Evolutionary conservation across 2,329 filamentous ascomycete genomes (phyloP).

Genomic region (Ceratocystis destructans): DNA sequence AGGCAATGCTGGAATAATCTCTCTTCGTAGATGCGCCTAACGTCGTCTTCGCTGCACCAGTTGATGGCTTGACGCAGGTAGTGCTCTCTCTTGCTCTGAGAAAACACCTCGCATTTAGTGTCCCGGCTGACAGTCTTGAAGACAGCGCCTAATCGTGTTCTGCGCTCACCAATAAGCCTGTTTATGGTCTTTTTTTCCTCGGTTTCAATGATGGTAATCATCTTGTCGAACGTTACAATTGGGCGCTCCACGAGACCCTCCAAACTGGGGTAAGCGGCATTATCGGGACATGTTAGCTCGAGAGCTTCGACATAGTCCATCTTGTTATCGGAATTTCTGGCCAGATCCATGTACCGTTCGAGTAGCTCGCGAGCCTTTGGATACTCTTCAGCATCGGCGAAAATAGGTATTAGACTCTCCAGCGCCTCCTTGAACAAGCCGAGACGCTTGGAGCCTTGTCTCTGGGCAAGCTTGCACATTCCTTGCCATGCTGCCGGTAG

Average conservation of each 20-base stretch:
- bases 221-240: constrained; percentile 62
- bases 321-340: constrained; percentile 56
- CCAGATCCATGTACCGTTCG: constrained; percentile 66
- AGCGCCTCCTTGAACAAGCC: constrained; percentile 28
- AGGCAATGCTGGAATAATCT: constrained; percentile 72
- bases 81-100: constrained; percentile 60
- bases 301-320: constrained; percentile 64
- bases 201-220: constrained; percentile 70
- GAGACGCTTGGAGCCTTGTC: constrained; percentile 35
- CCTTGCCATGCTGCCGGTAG: constrained; percentile 88
- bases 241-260: constrained; percentile 75
- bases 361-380: constrained; percentile 53
- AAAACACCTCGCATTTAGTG: constrained; percentile 74
- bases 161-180: constrained; percentile 72
- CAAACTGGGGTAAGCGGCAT: constrained; percentile 64
- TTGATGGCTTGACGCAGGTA: constrained; percentile 75
- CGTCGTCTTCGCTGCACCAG: constrained; percentile 77
- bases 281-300: constrained; percentile 62
- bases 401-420: constrained; percentile 60
- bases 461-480: constrained; percentile 63
- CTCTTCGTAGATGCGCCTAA: constrained; percentile 75
- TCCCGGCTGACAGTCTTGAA: constrained; percentile 72
- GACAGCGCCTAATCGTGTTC: constrained; percentile 73
- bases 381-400: constrained; percentile 50
- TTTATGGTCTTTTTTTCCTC: constrained; percentile 87